These are phyloP conservation scores for Ascochyta rabiei DNA, from an alignment of 2,329 filamentous ascomycete species.

Conservation along the genomic window DNA sequence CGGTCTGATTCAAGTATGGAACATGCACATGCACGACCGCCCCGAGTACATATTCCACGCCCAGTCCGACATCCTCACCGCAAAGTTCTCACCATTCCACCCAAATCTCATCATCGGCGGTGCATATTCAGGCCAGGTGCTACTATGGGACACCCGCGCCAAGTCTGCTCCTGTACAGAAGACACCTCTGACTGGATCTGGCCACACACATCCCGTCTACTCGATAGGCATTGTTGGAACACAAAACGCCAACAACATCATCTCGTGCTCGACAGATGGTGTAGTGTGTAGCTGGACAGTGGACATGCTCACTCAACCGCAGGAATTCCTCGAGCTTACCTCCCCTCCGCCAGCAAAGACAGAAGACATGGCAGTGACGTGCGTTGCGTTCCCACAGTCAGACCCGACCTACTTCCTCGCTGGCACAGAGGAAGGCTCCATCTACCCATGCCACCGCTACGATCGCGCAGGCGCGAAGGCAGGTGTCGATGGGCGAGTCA, in stretches of 20 bases:
- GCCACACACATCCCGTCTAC: conserved; percentile 96
- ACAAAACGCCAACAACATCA: conserved; percentile 98
- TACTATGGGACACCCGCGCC: conserved; percentile 95
- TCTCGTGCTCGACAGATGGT: conserved; percentile 95
- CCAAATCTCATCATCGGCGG: conserved; percentile 95
- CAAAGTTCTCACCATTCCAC: conserved; percentile 98
- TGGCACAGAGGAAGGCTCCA: conserved; percentile 93
- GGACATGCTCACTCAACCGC: conserved; percentile 95
- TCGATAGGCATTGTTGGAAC: conserved; percentile 94
- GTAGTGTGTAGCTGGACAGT: conserved; percentile 97
- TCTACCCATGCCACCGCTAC: conserved; percentile 96
- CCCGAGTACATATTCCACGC: conserved; percentile 97
- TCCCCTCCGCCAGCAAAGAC: conserved; percentile 80
- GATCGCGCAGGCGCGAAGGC: conserved; percentile 97
- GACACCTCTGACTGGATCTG: conserved; percentile 91
- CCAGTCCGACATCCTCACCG: conserved; percentile 91
- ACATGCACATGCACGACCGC: conserved; percentile 88
- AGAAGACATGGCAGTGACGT: conserved; percentile 93
- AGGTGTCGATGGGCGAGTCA: conserved; percentile 86
- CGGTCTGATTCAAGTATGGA: conserved; percentile 96
- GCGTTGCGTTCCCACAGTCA: conserved; percentile 90
- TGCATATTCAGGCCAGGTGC: conserved; percentile 93
- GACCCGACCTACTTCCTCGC: conserved; percentile 98
- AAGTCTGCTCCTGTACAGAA: conserved; percentile 86
- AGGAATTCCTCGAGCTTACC: conserved; percentile 88